Percentiles rank a stretch among this genome's conserved stretches.
These are phyloP conservation scores for Fonsecaea nubica DNA, from an alignment of 2,329 filamentous ascomycete species.

Conservation along the genomic window DNA sequence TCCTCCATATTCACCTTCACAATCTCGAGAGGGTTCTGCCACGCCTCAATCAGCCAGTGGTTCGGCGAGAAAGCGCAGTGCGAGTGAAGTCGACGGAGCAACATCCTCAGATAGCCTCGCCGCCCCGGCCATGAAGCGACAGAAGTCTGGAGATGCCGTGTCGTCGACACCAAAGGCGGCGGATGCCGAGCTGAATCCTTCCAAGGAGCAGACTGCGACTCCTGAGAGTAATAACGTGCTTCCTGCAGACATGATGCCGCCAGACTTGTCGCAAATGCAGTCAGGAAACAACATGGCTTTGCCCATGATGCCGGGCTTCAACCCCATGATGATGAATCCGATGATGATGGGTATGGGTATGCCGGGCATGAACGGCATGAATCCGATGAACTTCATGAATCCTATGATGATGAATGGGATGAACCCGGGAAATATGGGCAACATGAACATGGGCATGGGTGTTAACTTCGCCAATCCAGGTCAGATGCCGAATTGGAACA, in stretches of 20 bases:
- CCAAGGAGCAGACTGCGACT: constrained; percentile 18
- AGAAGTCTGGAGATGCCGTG: constrained; percentile 51
- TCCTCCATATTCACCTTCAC: constrained; percentile 26
- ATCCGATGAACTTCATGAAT: constrained; percentile 47
- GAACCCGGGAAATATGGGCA: constrained; percentile 40
- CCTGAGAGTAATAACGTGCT: constrained; percentile 32
- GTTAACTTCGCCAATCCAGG: constrained; percentile 42
- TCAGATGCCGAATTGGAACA: constrained; percentile 42
- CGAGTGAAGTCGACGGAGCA: constrained; percentile 67
- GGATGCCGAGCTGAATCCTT: constrained; percentile 4
- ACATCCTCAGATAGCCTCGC: constrained; percentile 61
- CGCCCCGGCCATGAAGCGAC: constrained; percentile 50
- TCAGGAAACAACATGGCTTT: constrained; percentile 36
- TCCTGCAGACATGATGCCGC: constrained; percentile 44
- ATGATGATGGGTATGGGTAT: constrained; percentile 54
- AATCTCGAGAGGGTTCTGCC: constrained; percentile 34
- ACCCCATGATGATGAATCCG: constrained; percentile 51
- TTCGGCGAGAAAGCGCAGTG: constrained; percentile 77
- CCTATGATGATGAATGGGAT: constrained; percentile 46
- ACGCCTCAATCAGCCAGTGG: constrained; percentile 38
- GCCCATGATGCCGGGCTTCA: constrained; percentile 38
- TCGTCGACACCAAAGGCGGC: constrained; percentile 42
- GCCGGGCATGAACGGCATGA: constrained; percentile 43
- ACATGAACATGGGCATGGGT: constrained; percentile 36
- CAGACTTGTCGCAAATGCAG: constrained; percentile 41